phyloP scores from a whole-genome alignment of 2,329 filamentous ascomycete genomes.

The Claviceps purpurea region DNA sequence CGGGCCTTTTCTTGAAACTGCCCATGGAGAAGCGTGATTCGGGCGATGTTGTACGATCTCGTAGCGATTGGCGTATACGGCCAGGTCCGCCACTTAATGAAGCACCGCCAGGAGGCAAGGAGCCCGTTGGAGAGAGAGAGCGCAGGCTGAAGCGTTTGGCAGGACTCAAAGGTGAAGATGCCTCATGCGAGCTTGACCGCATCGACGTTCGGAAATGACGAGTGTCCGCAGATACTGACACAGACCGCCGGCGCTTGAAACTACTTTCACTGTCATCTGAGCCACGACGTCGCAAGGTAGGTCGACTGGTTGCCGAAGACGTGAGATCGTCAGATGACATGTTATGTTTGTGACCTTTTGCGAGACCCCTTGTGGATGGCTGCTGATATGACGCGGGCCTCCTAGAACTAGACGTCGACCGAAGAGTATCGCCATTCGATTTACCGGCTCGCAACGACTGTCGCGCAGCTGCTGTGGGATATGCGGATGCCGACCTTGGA shows the following conservation, averaged over 20 bases:
- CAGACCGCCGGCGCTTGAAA: conserved; percentile 53
- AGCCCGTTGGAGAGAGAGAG: conserved; percentile 52
- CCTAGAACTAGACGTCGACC: conserved; percentile 6
- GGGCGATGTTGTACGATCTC: conserved; percentile 22
- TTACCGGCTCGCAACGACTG: conserved; percentile 13
- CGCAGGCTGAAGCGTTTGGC: conserved; percentile 57
- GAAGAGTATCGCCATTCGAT: conserved; percentile 1
- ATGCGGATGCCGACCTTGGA: background rate
- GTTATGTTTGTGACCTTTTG: conserved; percentile 12
- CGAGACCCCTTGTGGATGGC: conserved; percentile 6
- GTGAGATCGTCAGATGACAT: conserved; percentile 13
- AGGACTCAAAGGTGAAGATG: conserved; percentile 16
- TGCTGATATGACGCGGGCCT: conserved; percentile 20
- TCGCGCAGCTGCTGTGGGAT: conserved; percentile 10
- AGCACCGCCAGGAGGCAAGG: too few relatives aligned
- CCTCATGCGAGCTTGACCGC: conserved; percentile 30
- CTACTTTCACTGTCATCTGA: conserved; percentile 68
- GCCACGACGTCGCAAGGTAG: conserved; percentile 34
- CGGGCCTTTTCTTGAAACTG: conserved; percentile 25
- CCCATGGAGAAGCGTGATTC: conserved; percentile 24
- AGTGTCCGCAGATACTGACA: conserved; percentile 24
- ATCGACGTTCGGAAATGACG: conserved; percentile 62
- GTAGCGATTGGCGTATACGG: conserved; percentile 33
- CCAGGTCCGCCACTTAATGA: conserved; percentile 8
- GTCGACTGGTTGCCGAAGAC: conserved; percentile 12